Base-by-base conservation (phyloP, 108 stramenopile genomes). In the Conticribra weissflogii region DNA sequence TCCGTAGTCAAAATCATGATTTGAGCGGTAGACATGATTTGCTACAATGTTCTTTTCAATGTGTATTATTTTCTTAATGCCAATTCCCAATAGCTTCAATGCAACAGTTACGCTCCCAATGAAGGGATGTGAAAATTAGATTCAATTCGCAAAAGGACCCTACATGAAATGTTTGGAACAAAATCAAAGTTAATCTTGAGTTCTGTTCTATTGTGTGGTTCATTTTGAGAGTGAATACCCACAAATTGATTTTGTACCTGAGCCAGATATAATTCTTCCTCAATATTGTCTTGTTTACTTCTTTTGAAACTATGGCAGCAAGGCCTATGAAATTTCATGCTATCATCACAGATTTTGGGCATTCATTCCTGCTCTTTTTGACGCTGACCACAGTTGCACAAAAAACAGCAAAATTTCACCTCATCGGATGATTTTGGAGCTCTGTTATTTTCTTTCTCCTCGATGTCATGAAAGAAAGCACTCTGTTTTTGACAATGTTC, bases 21-120 rank as follows among this genome's bases (percentile, higher is more conserved):
- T 75, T 1, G 50, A 56, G n/a, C 74, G 51, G 36, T 68, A 72
- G 1, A 84, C 86, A 59, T 76, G 73, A 36, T 69, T 82, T 23
- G 79, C 63, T 27, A 87, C 75, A 19, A 33, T 58, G 59, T 87
- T 83, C 50, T 68, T 44, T 74, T 87, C 86, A 5, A 84, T 81
- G 58, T 83, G 81, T 34, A 87, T 68, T 15, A 87, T 71, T 48
- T 54, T 28, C 22, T 74, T 48, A 21, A 29, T 41, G 44, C 57
- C 21, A 36, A 76, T 34, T n/a, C 54, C 45, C 25, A 60, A 25
- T 17, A 50, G 48, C 52, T 74, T 74, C 45, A 74, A 32, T 28
- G 73, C 57, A 1, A 66, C 52, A 31, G 73, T 55, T 15, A 59
- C 73, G 27, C 63, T 54, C 4, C 65, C 73, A 8, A 66, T 44